Evolutionary conservation across 2,329 filamentous ascomycete genomes (phyloP).

Genomic region (Fusarium palustre): DNA sequence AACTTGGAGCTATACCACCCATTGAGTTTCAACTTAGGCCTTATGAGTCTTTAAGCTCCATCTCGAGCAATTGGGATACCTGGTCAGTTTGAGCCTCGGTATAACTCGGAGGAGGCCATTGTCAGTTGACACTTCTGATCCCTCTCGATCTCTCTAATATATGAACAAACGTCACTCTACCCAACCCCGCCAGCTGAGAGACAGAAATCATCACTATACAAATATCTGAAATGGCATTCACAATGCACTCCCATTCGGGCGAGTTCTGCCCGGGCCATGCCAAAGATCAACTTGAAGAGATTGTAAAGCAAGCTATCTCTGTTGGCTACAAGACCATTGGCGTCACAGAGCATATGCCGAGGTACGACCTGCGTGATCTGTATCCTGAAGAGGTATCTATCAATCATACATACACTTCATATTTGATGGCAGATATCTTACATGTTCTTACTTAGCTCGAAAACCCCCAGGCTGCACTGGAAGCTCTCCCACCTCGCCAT

Average conservation of each 20-base stretch:
- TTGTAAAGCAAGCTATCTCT: conserved; percentile 81
- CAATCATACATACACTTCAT: neutral
- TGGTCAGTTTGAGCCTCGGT: conserved; percentile 3
- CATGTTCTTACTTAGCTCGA: conserved; percentile 56
- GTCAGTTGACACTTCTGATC: neutral
- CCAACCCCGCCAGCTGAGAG: neutral
- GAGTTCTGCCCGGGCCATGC: conserved; percentile 96
- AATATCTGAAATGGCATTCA: conserved; percentile 80
- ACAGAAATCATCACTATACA: neutral
- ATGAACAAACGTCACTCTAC: neutral
- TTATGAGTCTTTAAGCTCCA: conserved; percentile 15
- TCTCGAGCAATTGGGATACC: neutral
- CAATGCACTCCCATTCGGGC: conserved; percentile 97
- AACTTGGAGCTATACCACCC: conserved; percentile 12
- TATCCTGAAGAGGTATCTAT: conserved; percentile 86
- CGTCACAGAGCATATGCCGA: conserved; percentile 95
- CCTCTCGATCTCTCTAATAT: neutral
- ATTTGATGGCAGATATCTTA: conserved; percentile 11
- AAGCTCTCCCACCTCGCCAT: conserved; percentile 67
- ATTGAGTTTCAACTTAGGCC: conserved; percentile 5
- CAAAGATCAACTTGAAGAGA: conserved; percentile 83
- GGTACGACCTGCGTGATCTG: conserved; percentile 76
- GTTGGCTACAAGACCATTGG: conserved; percentile 86
- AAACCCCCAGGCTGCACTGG: conserved; percentile 61
- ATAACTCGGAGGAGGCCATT: neutral